Percentiles rank a stretch among this genome's conserved stretches.
These are phyloP conservation scores for Chamaecrista fasciculata DNA, from an alignment of 306 rosid species.

Conservation along the genomic window DNA sequence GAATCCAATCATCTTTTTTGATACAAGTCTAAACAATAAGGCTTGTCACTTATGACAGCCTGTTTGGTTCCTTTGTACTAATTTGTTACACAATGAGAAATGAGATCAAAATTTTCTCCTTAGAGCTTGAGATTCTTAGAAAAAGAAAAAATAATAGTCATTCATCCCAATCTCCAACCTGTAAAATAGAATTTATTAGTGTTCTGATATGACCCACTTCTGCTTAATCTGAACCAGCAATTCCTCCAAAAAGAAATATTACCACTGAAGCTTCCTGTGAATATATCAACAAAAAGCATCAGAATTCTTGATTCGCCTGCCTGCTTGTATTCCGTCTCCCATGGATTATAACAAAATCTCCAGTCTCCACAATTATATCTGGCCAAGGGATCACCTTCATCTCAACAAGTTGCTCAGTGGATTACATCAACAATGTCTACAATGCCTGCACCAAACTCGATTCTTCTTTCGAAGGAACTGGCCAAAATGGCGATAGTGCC, in stretches of 20 bases:
- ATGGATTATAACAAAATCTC: neutral
- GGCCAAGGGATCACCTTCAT: neutral
- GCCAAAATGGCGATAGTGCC: conserved; percentile 82
- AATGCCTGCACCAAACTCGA: conserved; percentile 47
- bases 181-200: conserved; percentile 8
- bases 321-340: neutral
- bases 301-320: neutral
- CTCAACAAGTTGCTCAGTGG: conserved; percentile 2
- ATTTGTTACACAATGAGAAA: neutral
- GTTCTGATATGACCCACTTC: conserved; percentile 14
- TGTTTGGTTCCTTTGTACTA: neutral
- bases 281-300: neutral
- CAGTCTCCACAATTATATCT: conserved; percentile 3
- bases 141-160: neutral
- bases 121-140: neutral
- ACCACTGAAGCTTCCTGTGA: neutral
- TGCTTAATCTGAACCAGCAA: neutral
- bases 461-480: conserved; percentile 46
- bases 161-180: conserved; percentile 10
- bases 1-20: neutral
- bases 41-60: conserved; percentile 9
- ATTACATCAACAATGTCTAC: conserved; percentile 8
- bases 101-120: conserved; percentile 9
- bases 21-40: conserved; percentile 19
- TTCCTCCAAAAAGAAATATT: neutral